A percentile compares a stretch with the other conserved stretches of the same genome.
phyloP scores from a whole-genome alignment of 768 basidiomycete genomes.

The Tulasnella sp. region DNA sequence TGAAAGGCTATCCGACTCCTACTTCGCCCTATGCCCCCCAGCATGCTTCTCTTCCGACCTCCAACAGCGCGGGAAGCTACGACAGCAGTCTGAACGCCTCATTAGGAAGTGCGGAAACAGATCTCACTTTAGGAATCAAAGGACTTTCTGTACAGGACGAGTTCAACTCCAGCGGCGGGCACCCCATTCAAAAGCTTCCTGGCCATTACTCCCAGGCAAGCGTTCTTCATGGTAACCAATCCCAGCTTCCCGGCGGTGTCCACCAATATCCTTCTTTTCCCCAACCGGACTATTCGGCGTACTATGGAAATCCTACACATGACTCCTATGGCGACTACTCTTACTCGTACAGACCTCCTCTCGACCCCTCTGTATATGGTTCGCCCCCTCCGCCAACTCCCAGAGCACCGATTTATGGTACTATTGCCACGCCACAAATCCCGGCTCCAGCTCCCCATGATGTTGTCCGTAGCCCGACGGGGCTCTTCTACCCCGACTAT shows the following conservation, averaged over 20 bases:
- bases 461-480: slow-evolving; percentile 37
- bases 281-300: slow-evolving; percentile 46
- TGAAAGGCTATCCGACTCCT: too few species aligned
- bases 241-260: neutral
- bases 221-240: neutral
- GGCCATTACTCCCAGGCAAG: neutral
- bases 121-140: slow-evolving; percentile 5
- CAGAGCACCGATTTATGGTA: slow-evolving; percentile 37
- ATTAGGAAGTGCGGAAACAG: neutral
- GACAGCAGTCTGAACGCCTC: neutral
- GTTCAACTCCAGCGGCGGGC: neutral
- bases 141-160: slow-evolving; percentile 8
- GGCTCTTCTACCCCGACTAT: slow-evolving; percentile 47
- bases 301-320: slow-evolving; percentile 40
- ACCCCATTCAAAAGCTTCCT: neutral
- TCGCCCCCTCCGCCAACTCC: slow-evolving; percentile 32
- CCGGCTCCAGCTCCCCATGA: slow-evolving; percentile 34
- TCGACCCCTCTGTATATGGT: slow-evolving; percentile 42
- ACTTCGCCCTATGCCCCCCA: slow-evolving; percentile 1
- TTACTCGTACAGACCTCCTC: slow-evolving; percentile 37
- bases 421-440: slow-evolving; percentile 32
- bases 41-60: neutral
- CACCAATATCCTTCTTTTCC: slow-evolving; percentile 22
- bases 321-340: slow-evolving; percentile 44
- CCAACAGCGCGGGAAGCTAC: neutral